Evolutionary conservation across 306 rosid genomes (phyloP).

Genomic region (Leucaena leucocephala): DNA sequence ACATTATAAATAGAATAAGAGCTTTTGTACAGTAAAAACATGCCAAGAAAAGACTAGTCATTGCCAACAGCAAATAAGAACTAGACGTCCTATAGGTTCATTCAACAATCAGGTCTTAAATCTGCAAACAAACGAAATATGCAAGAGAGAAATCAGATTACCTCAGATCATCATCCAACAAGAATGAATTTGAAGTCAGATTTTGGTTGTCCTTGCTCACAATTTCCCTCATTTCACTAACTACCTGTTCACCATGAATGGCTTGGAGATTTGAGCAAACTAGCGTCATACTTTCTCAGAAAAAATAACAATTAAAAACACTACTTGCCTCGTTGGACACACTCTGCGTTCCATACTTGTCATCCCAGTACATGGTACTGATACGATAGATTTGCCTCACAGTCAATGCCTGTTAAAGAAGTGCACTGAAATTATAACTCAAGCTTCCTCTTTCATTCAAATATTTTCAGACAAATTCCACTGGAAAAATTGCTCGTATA

Average conservation of each 20-base stretch:
- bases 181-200: conserved; percentile 89
- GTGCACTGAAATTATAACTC: conserved; percentile 13
- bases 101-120: conserved; percentile 22
- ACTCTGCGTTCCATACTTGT: conserved; percentile 97
- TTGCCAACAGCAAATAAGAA: conserved; percentile 19
- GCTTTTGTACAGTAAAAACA: background rate
- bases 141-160: conserved; percentile 39
- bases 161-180: conserved; percentile 98
- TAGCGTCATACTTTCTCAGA: conserved; percentile 1
- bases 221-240: conserved; percentile 93
- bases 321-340: conserved; percentile 95
- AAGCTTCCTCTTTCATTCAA: conserved; percentile 23
- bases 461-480: conserved; percentile 20
- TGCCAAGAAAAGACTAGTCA: background rate
- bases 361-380: conserved; percentile 99
- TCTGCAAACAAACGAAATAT: conserved; percentile 17
- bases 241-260: conserved; percentile 67
- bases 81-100: conserved; percentile 16
- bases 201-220: conserved; percentile 88
- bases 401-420: conserved; percentile 72
- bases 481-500: background rate
- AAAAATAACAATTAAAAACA: conserved; percentile 33
- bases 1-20: background rate
- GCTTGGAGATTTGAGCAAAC: conserved; percentile 31
- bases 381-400: conserved; percentile 97